phyloP scores from a whole-genome alignment of 2,329 filamentous ascomycete genomes.

The Hypoxylon sp. region DNA sequence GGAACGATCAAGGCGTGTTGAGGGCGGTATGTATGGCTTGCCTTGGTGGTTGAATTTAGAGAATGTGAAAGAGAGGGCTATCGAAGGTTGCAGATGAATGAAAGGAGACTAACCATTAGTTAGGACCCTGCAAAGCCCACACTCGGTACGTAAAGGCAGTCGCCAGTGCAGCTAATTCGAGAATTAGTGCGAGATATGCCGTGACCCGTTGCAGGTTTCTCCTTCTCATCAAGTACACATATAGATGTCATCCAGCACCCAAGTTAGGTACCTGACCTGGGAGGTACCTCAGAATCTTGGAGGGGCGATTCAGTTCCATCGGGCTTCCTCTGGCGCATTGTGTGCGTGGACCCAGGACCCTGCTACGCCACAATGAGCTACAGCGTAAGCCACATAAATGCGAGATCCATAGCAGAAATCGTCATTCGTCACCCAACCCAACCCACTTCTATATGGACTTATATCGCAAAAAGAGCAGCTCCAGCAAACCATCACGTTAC shows the following conservation, averaged over 20 bases:
- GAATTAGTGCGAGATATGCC: slow-evolving; percentile 34
- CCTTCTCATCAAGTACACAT: slow-evolving; percentile 15
- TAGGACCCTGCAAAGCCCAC: slow-evolving; percentile 39
- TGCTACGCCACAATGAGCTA: slow-evolving; percentile 19
- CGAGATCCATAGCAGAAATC: slow-evolving; percentile 3
- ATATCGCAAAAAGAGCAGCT: slow-evolving; percentile 1
- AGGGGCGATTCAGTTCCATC: slow-evolving; percentile 22
- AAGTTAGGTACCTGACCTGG: slow-evolving; percentile 8
- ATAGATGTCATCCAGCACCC: slow-evolving; percentile 2
- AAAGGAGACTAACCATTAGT: slow-evolving; percentile 34
- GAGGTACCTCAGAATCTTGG: slow-evolving; percentile 24
- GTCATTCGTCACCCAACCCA: neutral
- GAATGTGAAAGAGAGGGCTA: slow-evolving; percentile 42
- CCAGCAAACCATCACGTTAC: neutral
- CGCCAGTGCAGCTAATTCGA: slow-evolving; percentile 27
- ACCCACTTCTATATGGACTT: slow-evolving; percentile 7
- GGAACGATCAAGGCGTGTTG: slow-evolving; percentile 20
- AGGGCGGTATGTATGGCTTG: slow-evolving; percentile 44
- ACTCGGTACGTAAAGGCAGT: slow-evolving; percentile 19
- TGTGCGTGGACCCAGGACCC: slow-evolving; percentile 4
- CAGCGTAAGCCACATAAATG: slow-evolving; percentile 25
- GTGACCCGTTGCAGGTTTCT: slow-evolving; percentile 35
- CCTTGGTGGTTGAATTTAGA: slow-evolving; percentile 36
- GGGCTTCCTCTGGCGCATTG: neutral
- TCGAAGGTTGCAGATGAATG: slow-evolving; percentile 37